Conservation (phyloP, 768 basidiomycete species). For the Saitozyma sp. region DNA sequence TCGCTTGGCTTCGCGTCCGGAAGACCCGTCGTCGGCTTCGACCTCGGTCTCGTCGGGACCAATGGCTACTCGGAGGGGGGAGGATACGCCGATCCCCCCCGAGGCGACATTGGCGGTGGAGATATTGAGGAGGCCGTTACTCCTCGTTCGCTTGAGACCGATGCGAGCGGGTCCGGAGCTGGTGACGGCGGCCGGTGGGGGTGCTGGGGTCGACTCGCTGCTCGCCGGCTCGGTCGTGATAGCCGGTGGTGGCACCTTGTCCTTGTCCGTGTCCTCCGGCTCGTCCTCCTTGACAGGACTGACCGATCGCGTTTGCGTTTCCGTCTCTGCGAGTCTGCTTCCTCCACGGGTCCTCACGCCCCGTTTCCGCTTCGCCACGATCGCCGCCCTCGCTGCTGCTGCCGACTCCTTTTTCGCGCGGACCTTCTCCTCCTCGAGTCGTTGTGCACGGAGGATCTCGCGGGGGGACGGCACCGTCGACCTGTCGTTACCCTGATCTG, state of each 20-base stretch:
- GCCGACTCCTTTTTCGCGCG: constrained; percentile 22
- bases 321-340: neutral
- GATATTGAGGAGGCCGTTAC: constrained; percentile 19
- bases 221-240: constrained; percentile 2
- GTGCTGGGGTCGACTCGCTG: constrained; percentile 4
- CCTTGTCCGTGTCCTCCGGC: neutral
- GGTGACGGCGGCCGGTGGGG: neutral
- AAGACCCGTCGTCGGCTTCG: constrained; percentile 4
- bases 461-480: constrained; percentile 27
- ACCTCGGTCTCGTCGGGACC: constrained; percentile 15
- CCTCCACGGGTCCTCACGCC: neutral
- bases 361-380: constrained; percentile 17
- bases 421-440: constrained; percentile 21
- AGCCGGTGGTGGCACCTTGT: constrained; percentile 1
- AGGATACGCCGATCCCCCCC: constrained; percentile 14
- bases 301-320: neutral
- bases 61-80: constrained; percentile 29
- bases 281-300: neutral
- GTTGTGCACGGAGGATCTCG: constrained; percentile 16
- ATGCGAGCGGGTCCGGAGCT: neutral
- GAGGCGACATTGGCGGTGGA: constrained; percentile 13
- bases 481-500: constrained; percentile 26
- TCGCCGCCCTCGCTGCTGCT: constrained; percentile 21
- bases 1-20: constrained; percentile 11
- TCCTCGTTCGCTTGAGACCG: constrained; percentile 28